These are phyloP conservation scores for Phytophthora sp. DNA, from an alignment of 352 stramenopile species.

Conservation along the genomic window DNA sequence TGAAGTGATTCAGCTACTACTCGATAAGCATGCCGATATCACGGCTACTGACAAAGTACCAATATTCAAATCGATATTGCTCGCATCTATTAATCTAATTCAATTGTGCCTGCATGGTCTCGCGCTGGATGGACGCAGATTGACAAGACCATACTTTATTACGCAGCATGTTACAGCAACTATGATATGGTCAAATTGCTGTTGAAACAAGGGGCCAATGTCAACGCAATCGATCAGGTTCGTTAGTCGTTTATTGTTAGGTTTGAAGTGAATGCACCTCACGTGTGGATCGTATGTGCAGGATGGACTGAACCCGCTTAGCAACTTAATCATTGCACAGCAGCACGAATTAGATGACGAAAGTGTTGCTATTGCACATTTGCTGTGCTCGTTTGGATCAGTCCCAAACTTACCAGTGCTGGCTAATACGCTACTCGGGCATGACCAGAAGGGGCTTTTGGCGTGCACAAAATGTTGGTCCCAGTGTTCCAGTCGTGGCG, in stretches of 20 bases:
- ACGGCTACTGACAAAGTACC: slow-evolving; percentile 40
- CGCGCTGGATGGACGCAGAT: background rate
- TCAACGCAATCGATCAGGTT: slow-evolving; percentile 5
- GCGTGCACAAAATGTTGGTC: background rate
- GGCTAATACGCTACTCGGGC: too few species aligned
- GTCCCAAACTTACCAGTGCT: background rate
- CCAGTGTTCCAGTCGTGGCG: background rate
- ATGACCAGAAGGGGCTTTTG: slow-evolving; percentile 1
- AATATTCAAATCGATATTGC: background rate
- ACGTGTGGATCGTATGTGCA: background rate
- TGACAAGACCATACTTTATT: slow-evolving; percentile 3
- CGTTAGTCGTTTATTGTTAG: background rate
- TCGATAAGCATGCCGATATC: slow-evolving; percentile 52
- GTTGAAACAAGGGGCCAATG: background rate
- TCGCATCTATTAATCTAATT: too few species aligned
- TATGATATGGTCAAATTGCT: background rate
- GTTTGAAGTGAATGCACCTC: background rate
- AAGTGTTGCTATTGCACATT: slow-evolving; percentile 6
- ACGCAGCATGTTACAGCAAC: background rate
- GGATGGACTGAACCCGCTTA: slow-evolving; percentile 7
- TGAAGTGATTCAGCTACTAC: slow-evolving; percentile 64
- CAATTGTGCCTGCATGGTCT: too few species aligned
- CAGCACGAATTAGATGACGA: background rate
- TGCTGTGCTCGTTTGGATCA: background rate
- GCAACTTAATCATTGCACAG: background rate